Conservation (phyloP, 371 early-diverging fungal species). For the Lichtheimia ornata region DNA sequence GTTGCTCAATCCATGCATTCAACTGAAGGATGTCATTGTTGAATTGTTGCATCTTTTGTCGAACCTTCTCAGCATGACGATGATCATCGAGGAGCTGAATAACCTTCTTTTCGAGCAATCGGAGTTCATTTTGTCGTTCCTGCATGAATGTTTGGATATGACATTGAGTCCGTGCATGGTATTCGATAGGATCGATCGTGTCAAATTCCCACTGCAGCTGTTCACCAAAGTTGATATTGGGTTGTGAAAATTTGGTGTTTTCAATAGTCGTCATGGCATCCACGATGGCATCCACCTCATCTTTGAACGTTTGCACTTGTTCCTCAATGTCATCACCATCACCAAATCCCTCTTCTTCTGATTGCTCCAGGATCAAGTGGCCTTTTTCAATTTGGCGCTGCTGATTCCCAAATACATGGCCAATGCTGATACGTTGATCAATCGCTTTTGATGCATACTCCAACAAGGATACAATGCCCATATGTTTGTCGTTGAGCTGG, state of each 20-base stretch:
- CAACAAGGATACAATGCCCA: background rate
- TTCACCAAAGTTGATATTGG: conserved; percentile 3
- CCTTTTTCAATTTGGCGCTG: no score
- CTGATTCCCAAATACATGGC: no score
- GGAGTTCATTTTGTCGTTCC: conserved; percentile 13
- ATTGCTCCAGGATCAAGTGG: no score
- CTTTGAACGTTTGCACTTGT: background rate
- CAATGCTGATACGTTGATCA: background rate
- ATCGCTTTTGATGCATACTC: background rate
- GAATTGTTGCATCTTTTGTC: conserved; percentile 27
- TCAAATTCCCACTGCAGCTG: conserved; percentile 21
- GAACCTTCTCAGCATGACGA: conserved; percentile 24
- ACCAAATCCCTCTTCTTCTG: no score
- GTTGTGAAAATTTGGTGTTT: background rate
- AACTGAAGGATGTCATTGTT: conserved; percentile 27
- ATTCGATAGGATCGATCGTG: conserved; percentile 17
- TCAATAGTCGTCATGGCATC: background rate
- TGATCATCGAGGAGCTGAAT: conserved; percentile 15
- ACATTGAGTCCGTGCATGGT: conserved; percentile 6
- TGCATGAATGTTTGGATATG: conserved; percentile 22
- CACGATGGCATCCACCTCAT: background rate
- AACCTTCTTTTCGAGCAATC: conserved; percentile 15
- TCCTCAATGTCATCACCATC: no score
- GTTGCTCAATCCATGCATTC: conserved; percentile 33
- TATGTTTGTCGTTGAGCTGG: background rate